Percentiles rank a stretch among this genome's conserved stretches.
phyloP scores from a whole-genome alignment of 805 yeast species.

The Cyberlindnera misumaiensis region DNA sequence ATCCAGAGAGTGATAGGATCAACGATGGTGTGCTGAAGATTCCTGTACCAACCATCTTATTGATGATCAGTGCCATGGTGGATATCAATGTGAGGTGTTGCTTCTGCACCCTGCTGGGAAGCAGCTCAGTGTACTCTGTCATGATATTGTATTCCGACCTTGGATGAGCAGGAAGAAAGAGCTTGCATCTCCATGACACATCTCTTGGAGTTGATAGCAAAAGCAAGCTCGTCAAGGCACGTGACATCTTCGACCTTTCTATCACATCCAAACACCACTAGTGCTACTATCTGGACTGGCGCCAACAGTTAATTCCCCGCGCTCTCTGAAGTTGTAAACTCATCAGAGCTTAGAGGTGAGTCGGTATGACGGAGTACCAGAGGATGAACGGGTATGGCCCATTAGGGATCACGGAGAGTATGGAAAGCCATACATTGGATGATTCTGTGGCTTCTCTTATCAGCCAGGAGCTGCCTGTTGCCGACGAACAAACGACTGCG shows the following conservation, averaged over 20 bases:
- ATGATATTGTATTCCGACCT: background rate
- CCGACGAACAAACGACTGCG: constrained; percentile 8
- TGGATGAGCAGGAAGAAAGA: too few relatives aligned
- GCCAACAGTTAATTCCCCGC: background rate
- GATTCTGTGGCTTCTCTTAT: constrained; percentile 10
- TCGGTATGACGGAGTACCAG: constrained; percentile 10
- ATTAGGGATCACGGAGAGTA: too few relatives aligned
- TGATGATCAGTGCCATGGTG: constrained; percentile 41
- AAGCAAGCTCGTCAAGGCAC: background rate
- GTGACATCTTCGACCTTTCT: too few relatives aligned
- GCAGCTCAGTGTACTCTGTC: background rate
- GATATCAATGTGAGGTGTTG: constrained; percentile 18
- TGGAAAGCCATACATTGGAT: constrained; percentile 1
- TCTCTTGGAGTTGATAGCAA: too few relatives aligned
- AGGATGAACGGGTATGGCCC: constrained; percentile 4
- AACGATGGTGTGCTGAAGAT: constrained; percentile 64
- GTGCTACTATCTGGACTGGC: too few relatives aligned
- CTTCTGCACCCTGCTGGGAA: constrained; percentile 3
- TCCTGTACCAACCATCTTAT: constrained; percentile 72
- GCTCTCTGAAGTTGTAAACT: background rate
- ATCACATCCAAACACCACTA: too few relatives aligned
- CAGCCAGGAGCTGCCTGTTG: constrained; percentile 1
- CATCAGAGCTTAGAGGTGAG: background rate
- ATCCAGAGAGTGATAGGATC: constrained; percentile 49
- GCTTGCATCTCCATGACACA: too few relatives aligned